phyloP scores from a whole-genome alignment of 2,329 filamentous ascomycete genomes.

The Talaromyces sp. region DNA sequence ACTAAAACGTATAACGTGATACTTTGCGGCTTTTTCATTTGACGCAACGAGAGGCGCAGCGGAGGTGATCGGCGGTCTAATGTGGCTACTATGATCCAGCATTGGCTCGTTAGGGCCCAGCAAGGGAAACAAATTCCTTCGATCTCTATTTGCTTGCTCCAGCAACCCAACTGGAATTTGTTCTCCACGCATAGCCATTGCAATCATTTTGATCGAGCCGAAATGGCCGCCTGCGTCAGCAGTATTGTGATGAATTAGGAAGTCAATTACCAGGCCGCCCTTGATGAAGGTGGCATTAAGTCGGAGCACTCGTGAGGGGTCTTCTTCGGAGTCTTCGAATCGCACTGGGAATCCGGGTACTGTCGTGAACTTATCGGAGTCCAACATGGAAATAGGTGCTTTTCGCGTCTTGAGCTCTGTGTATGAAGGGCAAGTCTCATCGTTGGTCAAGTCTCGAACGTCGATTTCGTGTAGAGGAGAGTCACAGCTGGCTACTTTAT shows the following conservation, averaged over 20 bases:
- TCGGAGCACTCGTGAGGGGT: slow-evolving; percentile 3
- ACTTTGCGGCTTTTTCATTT: slow-evolving; percentile 20
- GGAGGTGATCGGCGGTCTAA: slow-evolving; percentile 26
- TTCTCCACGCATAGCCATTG: slow-evolving; percentile 14
- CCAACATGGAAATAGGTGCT: slow-evolving; percentile 13
- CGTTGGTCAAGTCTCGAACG: slow-evolving; percentile 1
- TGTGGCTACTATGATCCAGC: slow-evolving; percentile 31
- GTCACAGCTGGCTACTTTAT: not conserved
- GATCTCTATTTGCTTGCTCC: slow-evolving; percentile 28
- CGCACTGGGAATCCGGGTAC: slow-evolving; percentile 7
- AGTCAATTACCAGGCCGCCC: slow-evolving; percentile 11
- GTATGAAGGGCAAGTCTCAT: slow-evolving; percentile 7
- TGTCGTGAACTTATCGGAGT: slow-evolving; percentile 4
- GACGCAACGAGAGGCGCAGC: slow-evolving; percentile 24
- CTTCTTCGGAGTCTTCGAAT: slow-evolving; percentile 9
- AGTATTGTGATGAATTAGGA: slow-evolving; percentile 19
- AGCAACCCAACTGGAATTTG: slow-evolving; percentile 4
- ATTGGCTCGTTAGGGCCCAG: slow-evolving; percentile 26
- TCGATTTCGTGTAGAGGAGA: not conserved
- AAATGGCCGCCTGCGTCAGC: slow-evolving; percentile 19
- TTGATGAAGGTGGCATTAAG: slow-evolving; percentile 13
- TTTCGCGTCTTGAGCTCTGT: slow-evolving; percentile 10
- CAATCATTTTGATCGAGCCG: slow-evolving; percentile 1
- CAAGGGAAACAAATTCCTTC: slow-evolving; percentile 29
- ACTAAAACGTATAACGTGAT: slow-evolving; percentile 25